Base-by-base conservation (phyloP, 768 basidiomycete genomes). In the Neoboletus subvelutipes region DNA sequence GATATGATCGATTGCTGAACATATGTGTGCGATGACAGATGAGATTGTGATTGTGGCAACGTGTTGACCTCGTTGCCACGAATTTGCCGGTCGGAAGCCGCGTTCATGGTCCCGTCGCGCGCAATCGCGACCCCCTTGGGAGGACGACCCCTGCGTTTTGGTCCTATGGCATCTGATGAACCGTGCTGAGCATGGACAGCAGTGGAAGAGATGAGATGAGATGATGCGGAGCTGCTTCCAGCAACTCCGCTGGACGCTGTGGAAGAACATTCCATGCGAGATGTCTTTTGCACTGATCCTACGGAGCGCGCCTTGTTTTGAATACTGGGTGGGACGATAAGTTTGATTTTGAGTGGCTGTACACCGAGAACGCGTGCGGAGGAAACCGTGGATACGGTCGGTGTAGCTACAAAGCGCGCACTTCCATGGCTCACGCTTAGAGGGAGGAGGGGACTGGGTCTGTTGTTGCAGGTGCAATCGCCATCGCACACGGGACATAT, bases 401-500 rank as follows among this genome's bases (percentile, higher is more conserved):
- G 64, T 65, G 77, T 71, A 65, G 68, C 57, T 56, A 73, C 71
- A 69, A 74, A 73, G 55, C 69, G 73, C 62, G 71, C 71, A 73
- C 62, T 63, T 73, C 76, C 77, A 58, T 63, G 56, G 58, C 48
- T 45, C 45, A 55, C 60, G 54, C 60, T 65, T 62, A 69, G 75
- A 57, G 67, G 72, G 50, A 70, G 57, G 52, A 70, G 67, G 43
- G 67, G 57, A 57, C 64, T 68, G 52, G 75, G 68, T 64, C 73
- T 77, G 77, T 80, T 83, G 71, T 72, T 57, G 79, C 90, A 92
- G 31, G 88, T 92, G 78, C 90, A 93, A 68, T 90, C 86, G 68
- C 88, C 86, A 79, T 92, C 91, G 88, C 90, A 93, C 61, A 92
- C 89, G 9, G 90, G 90, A 73, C 90, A 93, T 55, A 92, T 90